Percentiles rank a stretch among this genome's conserved stretches.
Evolutionary conservation across 2,329 filamentous ascomycete genomes (phyloP).

Genomic region (Diaporthe vaccinii): DNA sequence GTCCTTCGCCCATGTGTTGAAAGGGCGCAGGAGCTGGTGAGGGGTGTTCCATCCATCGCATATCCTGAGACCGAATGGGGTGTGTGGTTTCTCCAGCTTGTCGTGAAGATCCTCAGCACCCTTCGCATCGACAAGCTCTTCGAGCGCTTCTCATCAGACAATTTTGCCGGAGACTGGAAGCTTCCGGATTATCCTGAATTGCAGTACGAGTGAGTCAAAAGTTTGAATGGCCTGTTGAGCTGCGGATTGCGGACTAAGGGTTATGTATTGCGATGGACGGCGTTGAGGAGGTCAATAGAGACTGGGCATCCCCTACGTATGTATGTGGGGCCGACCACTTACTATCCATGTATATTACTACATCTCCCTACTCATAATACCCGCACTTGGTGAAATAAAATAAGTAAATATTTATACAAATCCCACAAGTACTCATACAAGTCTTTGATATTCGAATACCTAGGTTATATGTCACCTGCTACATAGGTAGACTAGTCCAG

Average conservation of each 20-base stretch:
- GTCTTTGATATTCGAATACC: not conserved
- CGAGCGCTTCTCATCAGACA: slow-evolving; percentile 31
- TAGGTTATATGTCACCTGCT: not conserved
- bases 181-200: slow-evolving; percentile 38
- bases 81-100: slow-evolving; percentile 33
- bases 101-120: slow-evolving; percentile 11
- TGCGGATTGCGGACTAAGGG: not conserved
- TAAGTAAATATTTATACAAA: too few species aligned
- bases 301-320: too few species aligned
- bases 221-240: too few species aligned
- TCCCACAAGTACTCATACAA: too few species aligned
- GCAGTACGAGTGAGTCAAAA: not conserved
- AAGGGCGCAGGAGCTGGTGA: slow-evolving; percentile 52
- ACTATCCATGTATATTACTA: too few species aligned
- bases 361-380: too few species aligned
- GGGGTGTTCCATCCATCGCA: slow-evolving; percentile 6
- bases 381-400: too few species aligned
- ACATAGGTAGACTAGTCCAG: not conserved
- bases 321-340: too few species aligned
- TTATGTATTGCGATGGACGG: too few species aligned
- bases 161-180: slow-evolving; percentile 36
- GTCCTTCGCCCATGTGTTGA: slow-evolving; percentile 59
- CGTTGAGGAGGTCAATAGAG: too few species aligned
- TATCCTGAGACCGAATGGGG: slow-evolving; percentile 39
- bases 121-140: slow-evolving; percentile 24